Percentiles rank a stretch among this genome's conserved stretches.
phyloP scores from a whole-genome alignment of 1,284 basidiomycete genomes.

The Puccinia coronata region DNA sequence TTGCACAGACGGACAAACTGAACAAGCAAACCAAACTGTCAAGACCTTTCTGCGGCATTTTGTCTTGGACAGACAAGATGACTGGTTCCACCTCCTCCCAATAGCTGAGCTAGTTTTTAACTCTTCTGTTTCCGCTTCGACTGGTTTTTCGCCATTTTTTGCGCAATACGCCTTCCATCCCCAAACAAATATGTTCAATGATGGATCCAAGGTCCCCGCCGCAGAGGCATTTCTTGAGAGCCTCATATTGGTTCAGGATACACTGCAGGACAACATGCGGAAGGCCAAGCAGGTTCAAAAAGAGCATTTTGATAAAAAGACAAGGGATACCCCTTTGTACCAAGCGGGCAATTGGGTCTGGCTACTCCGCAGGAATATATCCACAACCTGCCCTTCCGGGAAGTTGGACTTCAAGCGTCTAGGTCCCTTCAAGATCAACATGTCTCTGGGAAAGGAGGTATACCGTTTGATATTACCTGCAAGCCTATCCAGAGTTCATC shows the following conservation, averaged over 20 bases:
- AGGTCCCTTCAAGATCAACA: background rate
- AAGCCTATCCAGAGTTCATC: slow-evolving; percentile 1
- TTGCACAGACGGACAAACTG: slow-evolving; percentile 24
- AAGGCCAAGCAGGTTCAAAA: background rate
- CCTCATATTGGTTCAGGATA: background rate
- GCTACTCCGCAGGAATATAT: background rate
- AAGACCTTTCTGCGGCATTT: slow-evolving; percentile 8
- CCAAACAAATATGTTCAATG: background rate
- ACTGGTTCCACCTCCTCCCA: slow-evolving; percentile 44
- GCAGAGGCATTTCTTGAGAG: background rate
- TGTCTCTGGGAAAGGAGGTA: background rate
- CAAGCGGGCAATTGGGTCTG: background rate
- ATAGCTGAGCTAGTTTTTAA: slow-evolving; percentile 33
- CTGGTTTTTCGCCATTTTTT: slow-evolving; percentile 45
- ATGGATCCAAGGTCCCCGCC: slow-evolving; percentile 3
- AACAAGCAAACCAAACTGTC: slow-evolving; percentile 4
- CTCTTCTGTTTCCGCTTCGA: slow-evolving; percentile 20
- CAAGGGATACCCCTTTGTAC: background rate
- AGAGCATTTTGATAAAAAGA: background rate
- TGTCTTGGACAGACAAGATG: slow-evolving; percentile 30
- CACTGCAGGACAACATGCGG: background rate
- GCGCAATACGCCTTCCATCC: background rate
- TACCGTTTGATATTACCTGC: background rate
- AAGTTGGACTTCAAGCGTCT: slow-evolving; percentile 15
- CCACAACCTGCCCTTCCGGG: background rate